Percentiles rank a stretch among this genome's conserved stretches.
Evolutionary conservation across 495 filamentous ascomycete species (phyloP).

Genomic region (Cercophora newfieldiana): DNA sequence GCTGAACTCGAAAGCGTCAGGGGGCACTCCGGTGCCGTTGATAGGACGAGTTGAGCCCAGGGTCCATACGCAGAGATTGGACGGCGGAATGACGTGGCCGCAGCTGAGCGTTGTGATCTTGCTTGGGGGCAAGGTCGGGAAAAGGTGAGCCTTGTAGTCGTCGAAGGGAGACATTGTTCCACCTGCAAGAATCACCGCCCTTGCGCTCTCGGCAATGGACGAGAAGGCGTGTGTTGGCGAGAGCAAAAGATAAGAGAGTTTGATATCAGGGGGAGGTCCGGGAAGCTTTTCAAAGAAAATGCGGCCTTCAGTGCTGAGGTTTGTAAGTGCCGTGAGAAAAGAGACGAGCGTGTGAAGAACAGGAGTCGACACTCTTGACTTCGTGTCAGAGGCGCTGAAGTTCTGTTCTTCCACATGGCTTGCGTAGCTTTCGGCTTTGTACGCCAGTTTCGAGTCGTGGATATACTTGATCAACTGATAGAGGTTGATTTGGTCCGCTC

Average conservation of each 20-base stretch:
- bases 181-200: slow-evolving; percentile 87
- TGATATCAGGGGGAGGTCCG: slow-evolving; percentile 46
- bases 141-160: slow-evolving; percentile 82
- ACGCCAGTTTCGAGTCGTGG: slow-evolving; percentile 87
- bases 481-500: slow-evolving; percentile 92
- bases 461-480: slow-evolving; percentile 85
- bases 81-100: slow-evolving; percentile 86
- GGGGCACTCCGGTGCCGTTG: slow-evolving; percentile 37
- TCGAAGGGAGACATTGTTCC: slow-evolving; percentile 98
- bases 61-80: slow-evolving; percentile 76
- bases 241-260: slow-evolving; percentile 85
- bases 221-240: slow-evolving; percentile 91
- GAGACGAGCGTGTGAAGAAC: slow-evolving; percentile 80
- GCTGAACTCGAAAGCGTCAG: slow-evolving; percentile 79
- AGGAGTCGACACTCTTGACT: slow-evolving; percentile 54
- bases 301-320: slow-evolving; percentile 82
- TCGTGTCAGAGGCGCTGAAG: slow-evolving; percentile 28
- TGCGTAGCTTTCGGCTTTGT: slow-evolving; percentile 89
- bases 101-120: slow-evolving; percentile 82
- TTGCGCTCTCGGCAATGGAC: slow-evolving; percentile 80
- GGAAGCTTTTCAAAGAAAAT: slow-evolving; percentile 72
- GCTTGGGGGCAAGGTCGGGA: slow-evolving; percentile 66
- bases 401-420: slow-evolving; percentile 55
- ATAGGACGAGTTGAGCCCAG: slow-evolving; percentile 35
- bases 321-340: slow-evolving; percentile 81